Conservation (phyloP, 345 rosid species). For the Noccaea caerulescens region DNA sequence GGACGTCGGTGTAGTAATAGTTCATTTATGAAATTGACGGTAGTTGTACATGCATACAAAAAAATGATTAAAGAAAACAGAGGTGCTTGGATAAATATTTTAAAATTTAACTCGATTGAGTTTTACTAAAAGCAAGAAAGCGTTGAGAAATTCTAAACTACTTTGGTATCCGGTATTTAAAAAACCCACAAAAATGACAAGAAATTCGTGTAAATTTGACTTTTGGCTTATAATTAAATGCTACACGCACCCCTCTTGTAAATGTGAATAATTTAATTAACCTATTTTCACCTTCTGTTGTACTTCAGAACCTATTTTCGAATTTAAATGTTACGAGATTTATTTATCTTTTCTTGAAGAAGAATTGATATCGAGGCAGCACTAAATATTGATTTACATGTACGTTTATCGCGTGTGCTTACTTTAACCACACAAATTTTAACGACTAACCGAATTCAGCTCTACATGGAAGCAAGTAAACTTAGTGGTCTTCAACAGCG, state of each 20-base stretch:
- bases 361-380: slow-evolving; percentile 12
- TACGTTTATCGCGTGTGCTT: background rate
- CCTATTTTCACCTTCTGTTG: slow-evolving; percentile 21
- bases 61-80: slow-evolving; percentile 20
- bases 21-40: slow-evolving; percentile 16
- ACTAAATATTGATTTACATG: background rate
- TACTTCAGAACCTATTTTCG: slow-evolving; percentile 4
- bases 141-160: slow-evolving; percentile 52
- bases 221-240: slow-evolving; percentile 46
- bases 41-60: slow-evolving; percentile 29
- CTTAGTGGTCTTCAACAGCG: too few relatives aligned
- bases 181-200: slow-evolving; percentile 46
- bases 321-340: slow-evolving; percentile 15
- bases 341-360: slow-evolving; percentile 21
- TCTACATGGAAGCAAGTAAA: background rate
- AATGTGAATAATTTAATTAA: slow-evolving; percentile 24
- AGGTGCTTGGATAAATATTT: background rate
- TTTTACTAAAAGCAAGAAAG: slow-evolving; percentile 45
- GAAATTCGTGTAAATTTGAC: slow-evolving; percentile 49
- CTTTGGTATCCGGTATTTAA: slow-evolving; percentile 43
- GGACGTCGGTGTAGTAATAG: slow-evolving; percentile 36
- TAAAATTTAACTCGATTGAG: slow-evolving; percentile 25
- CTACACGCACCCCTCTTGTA: slow-evolving; percentile 16
- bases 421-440: slow-evolving; percentile 3
- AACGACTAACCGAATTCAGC: background rate